Evolutionary conservation across 2,329 filamentous ascomycete species (phyloP), one percentile per base, ranked within the genome.

Genomic region (Diaporthe caulivora): DNA sequence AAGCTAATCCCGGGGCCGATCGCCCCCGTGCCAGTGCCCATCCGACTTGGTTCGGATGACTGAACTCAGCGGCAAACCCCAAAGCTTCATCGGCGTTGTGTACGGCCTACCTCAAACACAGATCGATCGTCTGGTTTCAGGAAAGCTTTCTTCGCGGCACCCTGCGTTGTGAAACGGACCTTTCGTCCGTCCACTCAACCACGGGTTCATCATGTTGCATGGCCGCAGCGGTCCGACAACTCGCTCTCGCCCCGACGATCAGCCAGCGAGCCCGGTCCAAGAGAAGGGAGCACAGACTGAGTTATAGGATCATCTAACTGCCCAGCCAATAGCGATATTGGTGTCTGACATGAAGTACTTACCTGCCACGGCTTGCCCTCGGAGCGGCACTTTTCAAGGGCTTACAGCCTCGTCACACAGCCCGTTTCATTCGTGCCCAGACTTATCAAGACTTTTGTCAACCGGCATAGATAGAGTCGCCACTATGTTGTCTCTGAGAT

Each of bases 141-240:
- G 29, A 51, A 11, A 29, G 54, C 29, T 60, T 49, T 51, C 54
- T 47, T 49, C 40, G 44, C 62, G 62, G 62, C 47, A 67, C 62
- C 47, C 62, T 67, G 62, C 62, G 53, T 67, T 67, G 62, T 67
- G 62, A 67, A 53, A 67, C 62, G 62, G 31, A 3, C 31, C 55
- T 26, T 51, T 15, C 13, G 49, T 40, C 31, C 62, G 31, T 40
- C 62, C 62, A 53, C 40, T 62, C 40, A 31, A 29, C 47, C 21
- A n/a, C 47, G 44, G 44, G 31, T 40, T 40, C 47, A 29, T 53
- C 26, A 18, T 37, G 29, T 5, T 34, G 34, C 37, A 10, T 40
- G 37, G 26, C 40, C 26, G 54, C 42, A 40, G 55, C 21, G 31
- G 54, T 40, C 40, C n/a, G 29, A 58, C 67, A 26, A 44, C 44